Conservation (phyloP, 495 filamentous ascomycete species). For the Neurospora hispaniola region DNA sequence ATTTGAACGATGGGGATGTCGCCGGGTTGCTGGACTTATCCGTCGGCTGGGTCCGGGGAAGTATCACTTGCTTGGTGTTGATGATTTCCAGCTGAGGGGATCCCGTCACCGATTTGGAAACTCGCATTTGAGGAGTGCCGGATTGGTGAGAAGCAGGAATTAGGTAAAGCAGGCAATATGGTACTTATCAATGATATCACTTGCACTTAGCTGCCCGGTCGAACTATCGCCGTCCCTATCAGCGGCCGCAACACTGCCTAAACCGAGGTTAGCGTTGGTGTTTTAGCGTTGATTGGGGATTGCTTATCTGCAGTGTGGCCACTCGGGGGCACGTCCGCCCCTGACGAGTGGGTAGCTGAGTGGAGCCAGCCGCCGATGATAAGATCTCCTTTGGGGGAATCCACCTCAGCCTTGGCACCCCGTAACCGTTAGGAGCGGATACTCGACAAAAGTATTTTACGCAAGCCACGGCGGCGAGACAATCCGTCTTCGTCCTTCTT, state of each 20-base stretch:
- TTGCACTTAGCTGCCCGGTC: background rate
- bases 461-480: background rate
- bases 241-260: background rate
- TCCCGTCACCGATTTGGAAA: background rate
- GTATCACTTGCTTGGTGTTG: background rate
- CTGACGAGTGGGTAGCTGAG: background rate
- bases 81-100: background rate
- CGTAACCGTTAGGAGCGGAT: background rate
- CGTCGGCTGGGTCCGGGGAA: background rate
- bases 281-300: background rate
- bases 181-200: background rate
- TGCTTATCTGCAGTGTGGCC: background rate
- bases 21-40: background rate
- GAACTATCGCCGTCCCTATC: background rate
- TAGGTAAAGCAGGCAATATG: background rate
- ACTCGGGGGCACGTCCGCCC: background rate
- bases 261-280: background rate
- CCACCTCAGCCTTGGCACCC: background rate
- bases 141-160: background rate
- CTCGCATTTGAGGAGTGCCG: background rate
- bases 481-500: background rate
- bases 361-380: background rate
- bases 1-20: too few species aligned
- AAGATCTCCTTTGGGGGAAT: background rate
- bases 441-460: background rate